Conservation (phyloP, 805 yeast species). For the Groenewaldozyma salmanticensis region DNA sequence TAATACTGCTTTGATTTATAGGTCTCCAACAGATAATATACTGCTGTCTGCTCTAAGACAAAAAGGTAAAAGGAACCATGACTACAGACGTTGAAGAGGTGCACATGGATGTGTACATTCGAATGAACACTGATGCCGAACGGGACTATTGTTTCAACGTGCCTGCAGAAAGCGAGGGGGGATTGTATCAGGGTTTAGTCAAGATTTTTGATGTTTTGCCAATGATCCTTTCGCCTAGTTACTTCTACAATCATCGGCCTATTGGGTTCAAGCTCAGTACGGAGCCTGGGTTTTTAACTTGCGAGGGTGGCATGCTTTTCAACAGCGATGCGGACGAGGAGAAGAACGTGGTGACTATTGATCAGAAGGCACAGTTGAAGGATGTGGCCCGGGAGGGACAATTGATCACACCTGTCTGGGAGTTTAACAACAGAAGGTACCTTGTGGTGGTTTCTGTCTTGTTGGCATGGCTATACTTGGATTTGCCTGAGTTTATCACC, state of each 20-base stretch:
- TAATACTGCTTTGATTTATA: no score
- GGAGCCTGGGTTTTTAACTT: slow-evolving; percentile 75
- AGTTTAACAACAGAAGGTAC: slow-evolving; percentile 29
- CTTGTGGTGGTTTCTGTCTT: slow-evolving; percentile 20
- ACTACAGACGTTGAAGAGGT: no score
- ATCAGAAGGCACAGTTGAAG: slow-evolving; percentile 41
- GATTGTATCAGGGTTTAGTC: slow-evolving; percentile 1
- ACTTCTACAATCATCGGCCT: slow-evolving; percentile 62
- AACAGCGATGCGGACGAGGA: slow-evolving; percentile 39
- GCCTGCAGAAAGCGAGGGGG: slow-evolving; percentile 29
- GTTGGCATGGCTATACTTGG: slow-evolving; percentile 77
- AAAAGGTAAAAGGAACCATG: no score
- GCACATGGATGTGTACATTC: slow-evolving; percentile 43
- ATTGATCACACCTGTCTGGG: slow-evolving; percentile 69
- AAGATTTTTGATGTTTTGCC: slow-evolving; percentile 59
- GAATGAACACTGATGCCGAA: slow-evolving; percentile 77
- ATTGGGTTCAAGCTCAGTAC: slow-evolving; percentile 50
- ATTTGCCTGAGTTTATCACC: slow-evolving; percentile 76
- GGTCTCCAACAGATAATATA: no score
- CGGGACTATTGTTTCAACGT: slow-evolving; percentile 85
- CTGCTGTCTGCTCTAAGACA: no score
- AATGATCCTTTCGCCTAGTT: slow-evolving; percentile 67
- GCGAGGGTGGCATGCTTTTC: slow-evolving; percentile 71
- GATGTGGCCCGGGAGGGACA: slow-evolving; percentile 85
- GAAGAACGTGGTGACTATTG: slow-evolving; percentile 35